Evolutionary conservation across 177 flowering plant genomes (phyloP).

Genomic region (Vitis hybrid): DNA sequence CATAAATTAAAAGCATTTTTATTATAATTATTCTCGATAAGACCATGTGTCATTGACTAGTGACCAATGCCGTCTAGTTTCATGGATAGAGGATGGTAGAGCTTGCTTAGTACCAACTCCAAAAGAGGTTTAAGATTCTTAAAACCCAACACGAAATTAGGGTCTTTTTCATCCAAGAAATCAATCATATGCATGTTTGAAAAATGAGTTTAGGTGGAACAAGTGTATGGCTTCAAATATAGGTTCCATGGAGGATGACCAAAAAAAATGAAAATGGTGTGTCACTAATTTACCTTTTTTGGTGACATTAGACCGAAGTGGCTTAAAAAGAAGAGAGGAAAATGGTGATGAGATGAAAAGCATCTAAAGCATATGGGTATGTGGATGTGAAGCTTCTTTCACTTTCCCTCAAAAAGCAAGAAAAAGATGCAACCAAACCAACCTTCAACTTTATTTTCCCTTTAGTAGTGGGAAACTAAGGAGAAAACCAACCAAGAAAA

Average conservation of each 20-base stretch:
- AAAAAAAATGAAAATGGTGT: background rate
- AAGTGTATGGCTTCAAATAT: background rate
- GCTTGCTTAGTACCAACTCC: too few species aligned
- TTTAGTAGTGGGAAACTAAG: background rate
- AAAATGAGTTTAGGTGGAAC: background rate
- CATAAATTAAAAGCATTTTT: too few species aligned
- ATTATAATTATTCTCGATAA: too few species aligned
- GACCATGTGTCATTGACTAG: too few species aligned
- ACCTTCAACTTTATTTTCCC: background rate
- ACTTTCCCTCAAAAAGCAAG: conserved; percentile 3
- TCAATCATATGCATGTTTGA: too few species aligned
- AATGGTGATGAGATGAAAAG: background rate
- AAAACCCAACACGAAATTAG: too few species aligned
- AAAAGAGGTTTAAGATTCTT: too few species aligned
- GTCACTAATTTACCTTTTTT: background rate
- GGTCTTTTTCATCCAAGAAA: too few species aligned
- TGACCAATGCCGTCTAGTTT: too few species aligned
- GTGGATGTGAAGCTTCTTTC: background rate
- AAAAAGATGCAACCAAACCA: background rate
- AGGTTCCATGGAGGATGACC: background rate
- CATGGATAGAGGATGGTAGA: too few species aligned
- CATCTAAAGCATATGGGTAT: background rate
- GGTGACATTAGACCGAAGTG: conserved; percentile 3
- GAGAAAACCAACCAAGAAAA: background rate
- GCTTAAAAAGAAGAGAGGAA: conserved; percentile 1